Evolutionary conservation across 2,329 filamentous ascomycete species (phyloP).

Genomic region (Aspergillus japonicus): DNA sequence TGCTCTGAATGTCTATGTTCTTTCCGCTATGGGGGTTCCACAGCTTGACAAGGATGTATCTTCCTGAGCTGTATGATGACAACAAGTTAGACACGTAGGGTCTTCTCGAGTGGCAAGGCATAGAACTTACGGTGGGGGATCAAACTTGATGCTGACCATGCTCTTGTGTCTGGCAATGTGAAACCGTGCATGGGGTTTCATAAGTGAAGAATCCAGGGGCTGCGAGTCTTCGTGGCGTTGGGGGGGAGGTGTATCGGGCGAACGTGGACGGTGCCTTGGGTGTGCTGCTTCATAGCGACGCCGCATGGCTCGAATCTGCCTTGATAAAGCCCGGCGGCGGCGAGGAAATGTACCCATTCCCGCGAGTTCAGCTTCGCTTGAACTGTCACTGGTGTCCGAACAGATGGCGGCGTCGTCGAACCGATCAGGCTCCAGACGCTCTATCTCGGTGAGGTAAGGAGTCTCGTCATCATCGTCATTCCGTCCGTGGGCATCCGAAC

Average conservation of each 20-base stretch:
- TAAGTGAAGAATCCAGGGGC: slow-evolving; percentile 42
- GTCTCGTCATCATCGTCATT: slow-evolving; percentile 28
- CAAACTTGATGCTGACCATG: slow-evolving; percentile 81
- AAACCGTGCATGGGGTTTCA: slow-evolving; percentile 76
- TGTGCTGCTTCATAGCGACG: slow-evolving; percentile 18
- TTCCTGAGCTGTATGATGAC: slow-evolving; percentile 58
- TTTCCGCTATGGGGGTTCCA: slow-evolving; percentile 74
- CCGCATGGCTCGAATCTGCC: slow-evolving; percentile 25
- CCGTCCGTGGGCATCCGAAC: neutral
- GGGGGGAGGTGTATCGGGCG: slow-evolving; percentile 12
- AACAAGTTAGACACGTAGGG: neutral
- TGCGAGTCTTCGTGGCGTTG: slow-evolving; percentile 10
- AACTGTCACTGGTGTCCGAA: slow-evolving; percentile 34
- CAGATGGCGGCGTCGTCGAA: slow-evolving; percentile 33
- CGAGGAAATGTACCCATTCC: slow-evolving; percentile 23
- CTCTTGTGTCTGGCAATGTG: slow-evolving; percentile 79
- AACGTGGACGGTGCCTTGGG: slow-evolving; percentile 23
- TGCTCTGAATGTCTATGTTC: slow-evolving; percentile 88
- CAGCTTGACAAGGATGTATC: slow-evolving; percentile 84
- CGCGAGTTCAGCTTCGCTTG: slow-evolving; percentile 29
- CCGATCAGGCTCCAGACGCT: slow-evolving; percentile 24
- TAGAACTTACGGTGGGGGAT: slow-evolving; percentile 42
- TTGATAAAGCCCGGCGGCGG: slow-evolving; percentile 28
- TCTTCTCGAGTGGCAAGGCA: neutral
- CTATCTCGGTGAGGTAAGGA: slow-evolving; percentile 26